Evolutionary conservation across 2,329 filamentous ascomycete species (phyloP).

Genomic region (Claviceps maximensis): DNA sequence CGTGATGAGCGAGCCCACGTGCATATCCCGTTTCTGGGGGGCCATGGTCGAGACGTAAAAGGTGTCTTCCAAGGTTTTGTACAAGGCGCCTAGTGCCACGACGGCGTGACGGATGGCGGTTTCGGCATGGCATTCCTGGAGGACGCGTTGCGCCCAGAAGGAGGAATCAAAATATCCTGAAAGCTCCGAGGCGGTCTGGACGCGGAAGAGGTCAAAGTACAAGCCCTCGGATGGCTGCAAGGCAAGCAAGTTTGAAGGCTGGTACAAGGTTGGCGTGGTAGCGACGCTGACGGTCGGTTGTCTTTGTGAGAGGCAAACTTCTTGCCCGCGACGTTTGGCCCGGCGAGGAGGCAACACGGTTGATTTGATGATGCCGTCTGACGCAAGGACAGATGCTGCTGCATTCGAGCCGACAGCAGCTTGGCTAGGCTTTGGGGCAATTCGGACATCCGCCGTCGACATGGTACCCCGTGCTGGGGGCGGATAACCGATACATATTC

Average conservation of each 20-base stretch:
- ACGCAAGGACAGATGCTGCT: conserved; percentile 5
- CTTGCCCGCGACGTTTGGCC: conserved; percentile 9
- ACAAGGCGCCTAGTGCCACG: conserved; percentile 51
- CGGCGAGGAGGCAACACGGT: conserved; percentile 21
- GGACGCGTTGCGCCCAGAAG: conserved; percentile 51
- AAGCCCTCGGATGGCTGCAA: conserved; percentile 39
- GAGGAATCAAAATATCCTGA: conserved; percentile 54
- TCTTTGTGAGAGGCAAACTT: neutral
- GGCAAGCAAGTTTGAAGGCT: conserved; percentile 30
- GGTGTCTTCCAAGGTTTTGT: conserved; percentile 50
- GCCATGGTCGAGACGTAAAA: conserved; percentile 28
- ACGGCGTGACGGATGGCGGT: conserved; percentile 51
- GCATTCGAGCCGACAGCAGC: conserved; percentile 13
- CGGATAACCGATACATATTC: conserved; percentile 48
- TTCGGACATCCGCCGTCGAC: conserved; percentile 32
- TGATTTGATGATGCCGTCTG: conserved; percentile 9
- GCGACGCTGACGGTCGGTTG: neutral
- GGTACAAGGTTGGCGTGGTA: conserved; percentile 21
- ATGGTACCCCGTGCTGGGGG: conserved; percentile 36
- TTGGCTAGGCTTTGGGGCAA: conserved; percentile 32
- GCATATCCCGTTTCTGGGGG: conserved; percentile 6
- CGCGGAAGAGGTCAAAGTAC: conserved; percentile 50
- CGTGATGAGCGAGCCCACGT: conserved; percentile 24
- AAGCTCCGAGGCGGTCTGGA: conserved; percentile 47
- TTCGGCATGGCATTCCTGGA: conserved; percentile 50